Base-by-base conservation (phyloP, 495 filamentous ascomycete species). In the Xylaria intraflava region DNA sequence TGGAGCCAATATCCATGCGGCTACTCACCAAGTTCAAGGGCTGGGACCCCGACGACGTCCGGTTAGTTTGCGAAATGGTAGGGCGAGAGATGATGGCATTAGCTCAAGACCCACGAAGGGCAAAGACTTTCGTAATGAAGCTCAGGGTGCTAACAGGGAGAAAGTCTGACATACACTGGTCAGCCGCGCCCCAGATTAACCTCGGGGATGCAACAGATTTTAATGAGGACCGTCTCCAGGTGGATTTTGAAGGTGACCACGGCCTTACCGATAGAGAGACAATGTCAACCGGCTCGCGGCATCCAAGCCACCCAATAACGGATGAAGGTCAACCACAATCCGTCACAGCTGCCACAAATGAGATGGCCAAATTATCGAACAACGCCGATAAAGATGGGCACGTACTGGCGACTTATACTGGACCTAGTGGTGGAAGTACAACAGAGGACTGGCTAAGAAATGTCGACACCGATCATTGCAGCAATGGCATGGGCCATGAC, bases 1-100 rank as follows among this genome's bases (percentile, higher is more conserved):
- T 89, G 40, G 87, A 90, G 63, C 76, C 86, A 1, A 58, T 69
- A 16, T 74, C 74, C 30, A 55, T 90, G 55, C 74, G 87, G 17
- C 71, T 77, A 19, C 60, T 91, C 24, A 89, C 85, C 1, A 73
- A 70, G 44, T 68, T 76, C 20, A 72, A 79, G 42, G 74, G 74
- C 4, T 87, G 81, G 82, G 72, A 74, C 12, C 57, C 72, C 9
- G 72, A 78, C 0, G 72, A 78, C 26, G 81, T 83, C 46, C 73
- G 72, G 26, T 66, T 76, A 14, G 69, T 82, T 16, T 85, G 82
- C 66, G 72, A 75, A 16, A 68, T 72, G 61, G 75, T 82, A 2
- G 71, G 72, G 12, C 61, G 66, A 39, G 82, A 86, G 56, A 62
- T 83, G 9, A 71, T 77, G 58, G 50, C 59, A 12, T 67, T 80